Evolutionary conservation across 2,329 filamentous ascomycete genomes (phyloP).

Genomic region (Exophiala sp.): DNA sequence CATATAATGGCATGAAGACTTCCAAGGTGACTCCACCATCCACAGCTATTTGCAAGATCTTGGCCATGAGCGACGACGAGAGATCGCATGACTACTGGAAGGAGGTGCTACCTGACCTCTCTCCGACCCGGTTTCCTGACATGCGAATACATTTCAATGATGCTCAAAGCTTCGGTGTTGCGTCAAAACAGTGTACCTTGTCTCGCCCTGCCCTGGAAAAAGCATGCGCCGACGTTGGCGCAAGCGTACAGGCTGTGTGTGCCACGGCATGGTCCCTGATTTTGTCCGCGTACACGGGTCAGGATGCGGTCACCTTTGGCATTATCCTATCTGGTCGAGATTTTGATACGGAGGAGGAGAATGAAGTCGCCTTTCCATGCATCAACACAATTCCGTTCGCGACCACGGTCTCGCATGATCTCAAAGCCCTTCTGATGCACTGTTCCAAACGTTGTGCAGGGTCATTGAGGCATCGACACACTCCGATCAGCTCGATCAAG

Average conservation of each 20-base stretch:
- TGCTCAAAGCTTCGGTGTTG: slow-evolving; percentile 34
- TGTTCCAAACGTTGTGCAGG: slow-evolving; percentile 65
- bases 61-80: slow-evolving; percentile 31
- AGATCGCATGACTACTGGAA: slow-evolving; percentile 60
- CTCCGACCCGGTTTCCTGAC: slow-evolving; percentile 70
- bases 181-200: slow-evolving; percentile 37
- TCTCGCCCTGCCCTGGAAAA: slow-evolving; percentile 50
- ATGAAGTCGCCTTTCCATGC: slow-evolving; percentile 66
- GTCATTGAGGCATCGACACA: slow-evolving; percentile 67
- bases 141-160: slow-evolving; percentile 60
- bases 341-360: slow-evolving; percentile 54
- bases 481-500: slow-evolving; percentile 68
- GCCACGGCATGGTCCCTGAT: slow-evolving; percentile 77
- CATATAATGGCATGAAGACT: slow-evolving; percentile 34
- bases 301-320: slow-evolving; percentile 71
- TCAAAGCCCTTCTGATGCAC: slow-evolving; percentile 54
- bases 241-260: slow-evolving; percentile 71
- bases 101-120: slow-evolving; percentile 48
- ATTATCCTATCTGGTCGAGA: slow-evolving; percentile 73
- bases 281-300: slow-evolving; percentile 72
- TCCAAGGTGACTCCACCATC: slow-evolving; percentile 37
- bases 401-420: slow-evolving; percentile 53
- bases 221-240: slow-evolving; percentile 55
- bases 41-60: slow-evolving; percentile 43
- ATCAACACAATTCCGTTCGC: slow-evolving; percentile 76